Evolutionary conservation across 2,329 filamentous ascomycete genomes (phyloP).

Genomic region (Claviceps quebecensis): DNA sequence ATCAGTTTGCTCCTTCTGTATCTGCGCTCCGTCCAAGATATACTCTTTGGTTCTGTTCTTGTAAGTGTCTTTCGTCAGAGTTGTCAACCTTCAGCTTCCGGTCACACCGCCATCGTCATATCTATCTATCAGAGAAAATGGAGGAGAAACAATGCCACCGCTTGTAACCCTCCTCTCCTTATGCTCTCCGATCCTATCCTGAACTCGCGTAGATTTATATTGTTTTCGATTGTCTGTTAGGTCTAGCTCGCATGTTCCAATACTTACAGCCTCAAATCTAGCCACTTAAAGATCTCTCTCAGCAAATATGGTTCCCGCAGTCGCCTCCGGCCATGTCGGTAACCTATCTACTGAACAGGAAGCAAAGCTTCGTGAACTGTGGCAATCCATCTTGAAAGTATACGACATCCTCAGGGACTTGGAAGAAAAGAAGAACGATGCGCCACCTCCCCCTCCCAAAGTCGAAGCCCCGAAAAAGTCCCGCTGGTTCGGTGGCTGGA

Average conservation of each 20-base stretch:
- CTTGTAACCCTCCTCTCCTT: not conserved
- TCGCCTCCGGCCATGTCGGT: conserved; percentile 9
- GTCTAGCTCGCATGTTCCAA: not conserved
- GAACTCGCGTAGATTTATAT: too few relatives aligned
- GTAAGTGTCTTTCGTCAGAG: not conserved
- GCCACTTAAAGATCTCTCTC: not conserved
- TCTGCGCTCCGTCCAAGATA: not conserved
- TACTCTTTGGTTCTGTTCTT: not conserved
- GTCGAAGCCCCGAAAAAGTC: conserved; percentile 4
- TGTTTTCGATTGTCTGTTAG: too few relatives aligned
- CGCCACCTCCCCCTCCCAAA: not conserved
- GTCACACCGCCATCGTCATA: not conserved
- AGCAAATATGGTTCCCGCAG: not conserved
- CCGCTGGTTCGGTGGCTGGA: conserved; percentile 5
- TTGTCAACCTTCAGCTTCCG: not conserved
- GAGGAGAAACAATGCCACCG: not conserved
- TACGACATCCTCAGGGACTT: conserved; percentile 7
- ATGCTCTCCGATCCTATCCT: too few relatives aligned
- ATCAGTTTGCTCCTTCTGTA: not conserved
- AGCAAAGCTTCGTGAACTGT: conserved; percentile 12
- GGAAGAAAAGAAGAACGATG: not conserved
- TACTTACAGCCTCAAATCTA: not conserved
- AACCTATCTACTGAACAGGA: conserved; percentile 13
- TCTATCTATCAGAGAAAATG: not conserved
- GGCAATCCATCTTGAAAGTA: conserved; percentile 11